These are phyloP conservation scores for Chenopodium berlandieri DNA, from an alignment of 148 eudicot species.

Conservation along the genomic window DNA sequence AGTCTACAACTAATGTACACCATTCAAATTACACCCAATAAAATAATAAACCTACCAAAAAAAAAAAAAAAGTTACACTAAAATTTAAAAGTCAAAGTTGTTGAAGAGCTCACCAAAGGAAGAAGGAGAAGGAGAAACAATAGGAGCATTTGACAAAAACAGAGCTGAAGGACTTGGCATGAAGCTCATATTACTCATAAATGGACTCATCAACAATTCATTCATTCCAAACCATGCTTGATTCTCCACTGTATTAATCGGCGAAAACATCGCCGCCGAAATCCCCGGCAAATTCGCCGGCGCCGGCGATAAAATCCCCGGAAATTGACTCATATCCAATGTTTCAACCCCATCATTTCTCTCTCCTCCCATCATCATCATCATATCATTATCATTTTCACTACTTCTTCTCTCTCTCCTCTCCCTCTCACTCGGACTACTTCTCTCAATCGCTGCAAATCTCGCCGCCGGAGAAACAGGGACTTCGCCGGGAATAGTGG, in stretches of 20 bases:
- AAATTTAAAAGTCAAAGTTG: slow-evolving; percentile 42
- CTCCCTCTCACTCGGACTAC: slow-evolving; percentile 47
- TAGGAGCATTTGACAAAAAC: slow-evolving; percentile 33
- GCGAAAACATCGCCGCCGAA: slow-evolving; percentile 50
- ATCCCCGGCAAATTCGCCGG: slow-evolving; percentile 57
- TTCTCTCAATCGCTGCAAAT: slow-evolving; percentile 54
- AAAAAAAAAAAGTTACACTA: background rate
- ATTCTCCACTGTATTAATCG: slow-evolving; percentile 11
- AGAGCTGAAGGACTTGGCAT: slow-evolving; percentile 51
- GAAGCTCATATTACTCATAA: slow-evolving; percentile 29
- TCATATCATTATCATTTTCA: background rate
- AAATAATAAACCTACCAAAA: background rate
- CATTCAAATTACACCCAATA: no score
- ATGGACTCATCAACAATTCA: slow-evolving; percentile 45
- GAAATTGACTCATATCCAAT: slow-evolving; percentile 36
- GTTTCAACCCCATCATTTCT: slow-evolving; percentile 3
- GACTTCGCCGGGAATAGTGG: background rate
- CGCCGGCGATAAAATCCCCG: slow-evolving; percentile 68
- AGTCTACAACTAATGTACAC: no score
- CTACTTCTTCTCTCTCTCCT: slow-evolving; percentile 19
- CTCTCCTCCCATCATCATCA: background rate
- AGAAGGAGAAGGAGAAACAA: slow-evolving; percentile 52
- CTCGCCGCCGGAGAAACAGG: slow-evolving; percentile 73
- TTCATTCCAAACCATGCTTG: slow-evolving; percentile 4
- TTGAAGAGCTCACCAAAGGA: slow-evolving; percentile 43